Evolutionary conservation across 306 rosid genomes (phyloP), one percentile per base, ranked within the genome.

Genomic region (Vicia faba): DNA sequence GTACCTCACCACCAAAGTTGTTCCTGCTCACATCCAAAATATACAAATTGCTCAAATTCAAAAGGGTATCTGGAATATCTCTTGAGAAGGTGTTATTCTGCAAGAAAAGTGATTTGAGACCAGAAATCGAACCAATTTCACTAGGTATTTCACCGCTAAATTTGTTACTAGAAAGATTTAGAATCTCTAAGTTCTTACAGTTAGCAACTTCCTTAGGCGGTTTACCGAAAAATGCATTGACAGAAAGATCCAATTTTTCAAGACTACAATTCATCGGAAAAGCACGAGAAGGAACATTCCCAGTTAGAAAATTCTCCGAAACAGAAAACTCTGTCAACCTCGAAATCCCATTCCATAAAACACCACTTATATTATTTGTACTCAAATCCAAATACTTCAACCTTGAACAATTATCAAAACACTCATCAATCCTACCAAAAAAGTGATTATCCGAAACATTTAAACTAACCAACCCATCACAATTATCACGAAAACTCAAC

Each of bases 11-110:
- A 38, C 84, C 53, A 60, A 92, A 92, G 0, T 67, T 9, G 75
- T 87, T 92, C 63, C 81, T 84, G 80, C 96, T 89, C 80, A 92
- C 68, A 86, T 92, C 98, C 92, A 92, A 82, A 79, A 87, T 81
- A 33, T 57, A 68, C 72, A 92, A 78, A 2, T 79, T 80, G 39
- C 2, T 77, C 87, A 92, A 83, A 46, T 51, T 69, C 81, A 69
- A 72, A 44, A 92, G 87, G 23, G 88, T 31, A 38, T 81, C 81
- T 0, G 98, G 96, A 46, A 92, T 75, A 3, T 75, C 83, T 4
- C 82, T 77, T 28, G 92, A 81, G 14, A 92, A 87, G 3, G 69
- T 84, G 75, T 89, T 92, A 62, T 61, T 84, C 13, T 86, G 89
- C 70, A 92, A 76, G 81, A 81, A 78, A 83, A 92, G 66, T 11